Conservation (phyloP, 768 basidiomycete genomes). For the Suillus clintonianus region DNA sequence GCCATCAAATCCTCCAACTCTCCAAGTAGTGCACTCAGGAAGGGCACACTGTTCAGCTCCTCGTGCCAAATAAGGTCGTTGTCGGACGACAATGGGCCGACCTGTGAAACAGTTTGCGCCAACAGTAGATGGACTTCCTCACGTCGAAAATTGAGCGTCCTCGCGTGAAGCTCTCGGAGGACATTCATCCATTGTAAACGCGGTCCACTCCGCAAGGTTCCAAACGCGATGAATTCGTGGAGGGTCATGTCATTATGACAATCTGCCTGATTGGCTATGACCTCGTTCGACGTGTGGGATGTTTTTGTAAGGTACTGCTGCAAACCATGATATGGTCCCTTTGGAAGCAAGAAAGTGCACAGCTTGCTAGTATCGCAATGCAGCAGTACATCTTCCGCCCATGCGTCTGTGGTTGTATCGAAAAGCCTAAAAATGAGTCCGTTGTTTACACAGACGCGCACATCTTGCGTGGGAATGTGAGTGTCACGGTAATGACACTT, state of each 20-base stretch:
- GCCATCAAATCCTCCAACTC: conserved; percentile 37
- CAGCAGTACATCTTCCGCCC: conserved; percentile 13
- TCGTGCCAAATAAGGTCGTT: conserved; percentile 41
- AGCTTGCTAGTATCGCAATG: background rate
- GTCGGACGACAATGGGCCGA: conserved; percentile 30
- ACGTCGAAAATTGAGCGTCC: conserved; percentile 39
- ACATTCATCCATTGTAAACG: conserved; percentile 55
- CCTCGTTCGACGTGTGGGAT: conserved; percentile 42
- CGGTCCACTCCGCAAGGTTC: conserved; percentile 44
- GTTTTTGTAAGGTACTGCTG: conserved; percentile 38
- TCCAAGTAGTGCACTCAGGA: conserved; percentile 37
- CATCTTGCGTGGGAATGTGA: conserved; percentile 14
- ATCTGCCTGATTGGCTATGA: conserved; percentile 42
- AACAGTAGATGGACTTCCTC: conserved; percentile 45
- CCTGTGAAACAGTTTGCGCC: conserved; percentile 46
- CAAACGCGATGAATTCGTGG: conserved; percentile 50
- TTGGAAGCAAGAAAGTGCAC: conserved; percentile 37
- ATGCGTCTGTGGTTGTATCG: conserved; percentile 22
- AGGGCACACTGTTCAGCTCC: conserved; percentile 34
- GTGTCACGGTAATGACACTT: conserved; percentile 15
- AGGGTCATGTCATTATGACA: conserved; percentile 42
- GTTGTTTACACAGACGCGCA: conserved; percentile 34
- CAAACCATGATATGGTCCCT: conserved; percentile 34
- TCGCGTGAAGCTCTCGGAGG: conserved; percentile 41
- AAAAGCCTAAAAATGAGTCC: conserved; percentile 35